A percentile compares a stretch with the other conserved stretches of the same genome.
These are phyloP conservation scores for Curvularia sp. DNA, from an alignment of 2,329 filamentous ascomycete genomes.

Conservation along the genomic window DNA sequence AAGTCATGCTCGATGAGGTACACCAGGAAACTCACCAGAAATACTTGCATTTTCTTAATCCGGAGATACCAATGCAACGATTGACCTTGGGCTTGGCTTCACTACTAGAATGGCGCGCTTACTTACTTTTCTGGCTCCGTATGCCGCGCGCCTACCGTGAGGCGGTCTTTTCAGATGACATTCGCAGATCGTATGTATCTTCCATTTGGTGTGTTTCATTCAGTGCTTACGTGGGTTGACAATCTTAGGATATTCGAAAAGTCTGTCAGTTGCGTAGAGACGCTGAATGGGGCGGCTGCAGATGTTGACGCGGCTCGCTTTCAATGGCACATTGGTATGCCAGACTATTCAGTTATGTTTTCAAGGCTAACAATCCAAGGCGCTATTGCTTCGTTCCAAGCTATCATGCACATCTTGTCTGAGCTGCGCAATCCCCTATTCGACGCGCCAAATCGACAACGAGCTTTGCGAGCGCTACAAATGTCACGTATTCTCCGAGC, in stretches of 20 bases:
- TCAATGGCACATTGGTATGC: conserved; percentile 50
- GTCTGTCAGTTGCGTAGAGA: conserved; percentile 50
- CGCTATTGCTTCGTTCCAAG: conserved; percentile 46
- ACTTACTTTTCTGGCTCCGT: conserved; percentile 50
- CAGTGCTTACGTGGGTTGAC: conserved; percentile 2
- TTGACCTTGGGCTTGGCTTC: conserved; percentile 42
- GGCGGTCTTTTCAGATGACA: conserved; percentile 45
- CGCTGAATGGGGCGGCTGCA: conserved; percentile 44
- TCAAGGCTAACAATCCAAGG: conserved; percentile 28
- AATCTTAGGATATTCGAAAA: conserved; percentile 48
- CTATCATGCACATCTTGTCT: conserved; percentile 51
- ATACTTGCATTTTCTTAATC: conserved; percentile 42
- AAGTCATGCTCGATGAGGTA: conserved; percentile 47
- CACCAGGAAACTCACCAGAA: conserved; percentile 45
- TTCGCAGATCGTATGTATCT: conserved; percentile 44
- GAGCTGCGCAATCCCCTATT: conserved; percentile 51
- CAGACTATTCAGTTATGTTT: neutral
- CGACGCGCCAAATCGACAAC: conserved; percentile 44
- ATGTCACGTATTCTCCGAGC: conserved; percentile 44
- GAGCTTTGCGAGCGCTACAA: conserved; percentile 45
- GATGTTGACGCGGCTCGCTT: conserved; percentile 49
- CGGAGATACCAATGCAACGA: conserved; percentile 43
- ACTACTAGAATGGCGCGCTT: conserved; percentile 49
- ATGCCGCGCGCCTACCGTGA: conserved; percentile 50
- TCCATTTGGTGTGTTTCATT: neutral